phyloP scores from a whole-genome alignment of 768 basidiomycete species.

The Boletus rex-veris region DNA sequence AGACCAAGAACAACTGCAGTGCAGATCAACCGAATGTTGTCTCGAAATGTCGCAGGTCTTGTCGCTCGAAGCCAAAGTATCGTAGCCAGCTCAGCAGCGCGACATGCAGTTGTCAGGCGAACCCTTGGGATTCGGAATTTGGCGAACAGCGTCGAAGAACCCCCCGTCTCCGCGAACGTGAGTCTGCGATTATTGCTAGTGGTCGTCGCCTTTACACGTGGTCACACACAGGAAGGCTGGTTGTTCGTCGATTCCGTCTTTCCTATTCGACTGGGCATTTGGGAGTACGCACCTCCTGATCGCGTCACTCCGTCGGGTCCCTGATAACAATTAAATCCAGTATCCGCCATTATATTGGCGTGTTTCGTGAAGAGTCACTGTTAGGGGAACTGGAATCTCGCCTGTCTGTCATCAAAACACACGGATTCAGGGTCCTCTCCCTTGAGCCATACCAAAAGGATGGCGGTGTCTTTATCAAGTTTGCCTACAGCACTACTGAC shows the following conservation, averaged over 20 bases:
- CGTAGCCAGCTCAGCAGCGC: not conserved
- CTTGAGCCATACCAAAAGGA: conserved; percentile 72
- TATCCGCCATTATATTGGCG: conserved; percentile 60
- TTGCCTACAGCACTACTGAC: conserved; percentile 49
- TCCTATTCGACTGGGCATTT: conserved; percentile 63
- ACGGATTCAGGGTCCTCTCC: conserved; percentile 59
- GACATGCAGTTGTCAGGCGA: not conserved
- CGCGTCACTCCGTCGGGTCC: not conserved
- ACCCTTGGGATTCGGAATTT: not conserved
- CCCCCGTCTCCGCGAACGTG: conserved; percentile 13
- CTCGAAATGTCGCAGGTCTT: conserved; percentile 8
- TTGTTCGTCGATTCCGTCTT: conserved; percentile 78
- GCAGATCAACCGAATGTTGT: conserved; percentile 12
- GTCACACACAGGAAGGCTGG: conserved; percentile 46
- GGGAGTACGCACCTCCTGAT: conserved; percentile 56
- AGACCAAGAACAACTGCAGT: not conserved
- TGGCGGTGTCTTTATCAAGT: conserved; percentile 81
- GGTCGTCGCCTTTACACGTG: conserved; percentile 4
- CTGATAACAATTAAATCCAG: conserved; percentile 39
- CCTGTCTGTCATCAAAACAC: conserved; percentile 49
- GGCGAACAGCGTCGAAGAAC: conserved; percentile 5
- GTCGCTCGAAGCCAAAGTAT: not conserved
- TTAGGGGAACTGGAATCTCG: conserved; percentile 45
- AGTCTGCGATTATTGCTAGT: conserved; percentile 13
- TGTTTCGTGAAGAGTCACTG: conserved; percentile 56